Base-by-base conservation (phyloP, 768 basidiomycete genomes). In the Macrolepiota fuliginosa region DNA sequence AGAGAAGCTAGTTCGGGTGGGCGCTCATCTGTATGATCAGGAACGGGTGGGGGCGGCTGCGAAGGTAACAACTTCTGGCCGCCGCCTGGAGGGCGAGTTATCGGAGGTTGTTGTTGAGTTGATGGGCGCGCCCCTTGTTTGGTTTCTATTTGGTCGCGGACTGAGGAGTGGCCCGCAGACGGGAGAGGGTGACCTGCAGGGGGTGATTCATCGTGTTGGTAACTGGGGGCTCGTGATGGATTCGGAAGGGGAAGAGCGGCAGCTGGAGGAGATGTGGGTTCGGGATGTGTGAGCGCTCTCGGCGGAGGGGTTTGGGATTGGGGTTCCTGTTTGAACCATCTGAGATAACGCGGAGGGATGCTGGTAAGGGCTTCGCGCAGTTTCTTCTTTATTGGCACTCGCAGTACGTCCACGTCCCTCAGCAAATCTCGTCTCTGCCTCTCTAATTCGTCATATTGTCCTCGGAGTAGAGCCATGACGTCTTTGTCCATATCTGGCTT, bases 371-470 rank as follows among this genome's bases (percentile, higher is more conserved):
- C 42, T 19, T 45, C 42, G 1, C 42, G 42, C 19, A 45, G 19
- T 19, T 45, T 45, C 42, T 19, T 45, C 42, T 45, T 45, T 7
- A 45, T 32, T 17, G 60, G 54, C 24, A 61, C 32, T 5, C 49
- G 47, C 60, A 61, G 12, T 6, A 22, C 27, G 10, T 50, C 27
- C 54, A 61, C 15, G 2, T 61, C 53, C 4, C 25, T 32, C 11
- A 61, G 13, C 1, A 52, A 36, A 3, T 15, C 35, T 25, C 37
- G 12, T 9, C 60, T 53, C 36, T 61, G 39, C 15, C 24, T 15
- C 36, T 61, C 60, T 7, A 61, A 13, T 9, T 29, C 45, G 4
- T 39, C 45, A 49, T 55, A 54, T 35, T 61, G 60, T 2, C 24
- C 37, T 15, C 25, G 53, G 17, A 61, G 25, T 24, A 55, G 17